Evolutionary conservation across 2,329 filamentous ascomycete genomes (phyloP), one percentile per base, ranked within the genome.

Genomic region (Mycocentrospora acerina): DNA sequence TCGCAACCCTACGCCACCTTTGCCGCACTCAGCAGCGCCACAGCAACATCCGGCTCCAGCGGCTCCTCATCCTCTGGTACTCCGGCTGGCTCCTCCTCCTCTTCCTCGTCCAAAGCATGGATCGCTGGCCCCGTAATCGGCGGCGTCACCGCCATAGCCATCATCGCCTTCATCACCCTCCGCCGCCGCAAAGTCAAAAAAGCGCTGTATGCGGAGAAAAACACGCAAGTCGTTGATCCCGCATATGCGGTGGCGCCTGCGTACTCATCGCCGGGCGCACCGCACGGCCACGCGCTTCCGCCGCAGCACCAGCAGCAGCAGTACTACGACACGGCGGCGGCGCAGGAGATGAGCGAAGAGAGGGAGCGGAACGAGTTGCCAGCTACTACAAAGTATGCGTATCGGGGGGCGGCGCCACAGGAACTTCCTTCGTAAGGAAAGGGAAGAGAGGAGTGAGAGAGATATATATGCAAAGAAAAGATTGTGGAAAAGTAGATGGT

Each of bases 41-140:
- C 41, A 2, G 34, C 44, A 7, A 44, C 44, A 2, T 40, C 43
- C 1, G 34, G 40, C 16, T 27, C 30, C 12, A 33, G 26, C n/a
- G n/a, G 31, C 24, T 18, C 38, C 12, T 19, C 43, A 7, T 24
- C 29, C 16, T 29, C 45, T 16, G 26, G 27, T 32, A 29, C 22
- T 18, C 30, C 19, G 8, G 2, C 17, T 15, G 24, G 28, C 15
- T 36, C 27, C 13, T 9, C 4, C 14, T 15, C 34, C 9, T 17
- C 31, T 6, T 35, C 38, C 12, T 35, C 42, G 7, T 30, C 42
- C 19, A 59, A 56, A 39, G 57, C 59, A 9, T 62, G 59, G 59
- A 57, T 62, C 22, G 59, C 59, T 1, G 59, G 59, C 18, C 56
- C 57, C 5, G 51, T 59, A 7, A 30, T 60, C 28, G 59, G 59